phyloP scores from a whole-genome alignment of 73 alveolate genomes.

The Halteria grandinella region DNA sequence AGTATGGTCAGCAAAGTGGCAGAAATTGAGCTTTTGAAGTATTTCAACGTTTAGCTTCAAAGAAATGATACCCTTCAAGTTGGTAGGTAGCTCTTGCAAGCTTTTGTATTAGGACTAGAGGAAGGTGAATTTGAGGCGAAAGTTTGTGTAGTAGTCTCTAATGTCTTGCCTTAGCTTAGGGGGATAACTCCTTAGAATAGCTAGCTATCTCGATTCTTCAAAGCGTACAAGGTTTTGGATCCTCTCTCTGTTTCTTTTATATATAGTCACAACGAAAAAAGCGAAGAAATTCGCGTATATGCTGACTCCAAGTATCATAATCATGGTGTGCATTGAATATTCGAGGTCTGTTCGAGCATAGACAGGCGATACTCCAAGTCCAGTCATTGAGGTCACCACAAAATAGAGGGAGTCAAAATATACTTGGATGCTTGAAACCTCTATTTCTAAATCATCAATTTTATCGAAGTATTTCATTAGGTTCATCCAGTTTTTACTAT shows the following conservation, averaged over 20 bases:
- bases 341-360: conserved; percentile 58
- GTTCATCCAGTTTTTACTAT: background rate
- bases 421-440: conserved; percentile 27
- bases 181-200: conserved; percentile 42
- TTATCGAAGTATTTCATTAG: background rate
- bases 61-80: conserved; percentile 56
- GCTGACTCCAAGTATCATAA: conserved; percentile 63
- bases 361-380: conserved; percentile 54
- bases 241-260: conserved; percentile 33
- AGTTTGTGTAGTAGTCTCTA: conserved; percentile 44
- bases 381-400: conserved; percentile 69
- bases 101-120: conserved; percentile 19
- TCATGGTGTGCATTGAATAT: conserved; percentile 36
- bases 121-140: conserved; percentile 26
- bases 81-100: conserved; percentile 54
- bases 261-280: conserved; percentile 45
- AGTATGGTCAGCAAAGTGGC: conserved; percentile 58
- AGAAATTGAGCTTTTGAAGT: conserved; percentile 55
- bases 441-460: background rate
- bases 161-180: conserved; percentile 32
- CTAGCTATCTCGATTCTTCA: conserved; percentile 63
- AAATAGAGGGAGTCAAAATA: conserved; percentile 67
- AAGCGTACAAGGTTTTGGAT: conserved; percentile 38
- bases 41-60: conserved; percentile 50
- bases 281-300: conserved; percentile 68